phyloP scores from a whole-genome alignment of 495 filamentous ascomycete species.

The Xylaria castorea region DNA sequence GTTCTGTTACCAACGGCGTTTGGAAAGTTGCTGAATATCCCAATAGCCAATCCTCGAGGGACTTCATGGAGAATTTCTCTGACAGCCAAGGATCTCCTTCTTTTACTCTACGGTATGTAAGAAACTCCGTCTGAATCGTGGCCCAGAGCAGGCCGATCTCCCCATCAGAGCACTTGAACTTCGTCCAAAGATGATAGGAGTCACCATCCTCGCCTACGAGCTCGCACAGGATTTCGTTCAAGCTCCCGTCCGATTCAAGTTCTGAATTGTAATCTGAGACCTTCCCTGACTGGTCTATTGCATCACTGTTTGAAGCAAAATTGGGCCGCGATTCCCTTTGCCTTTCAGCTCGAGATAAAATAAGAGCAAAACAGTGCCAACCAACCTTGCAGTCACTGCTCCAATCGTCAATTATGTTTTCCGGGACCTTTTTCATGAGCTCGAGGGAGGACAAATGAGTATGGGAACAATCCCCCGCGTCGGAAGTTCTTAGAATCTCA shows the following conservation, averaged over 20 bases:
- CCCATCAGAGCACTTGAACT: background rate
- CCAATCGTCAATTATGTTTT: background rate
- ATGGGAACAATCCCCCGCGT: background rate
- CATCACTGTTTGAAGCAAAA: background rate
- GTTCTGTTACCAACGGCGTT: background rate
- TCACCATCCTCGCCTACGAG: background rate
- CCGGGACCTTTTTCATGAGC: background rate
- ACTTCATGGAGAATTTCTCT: background rate
- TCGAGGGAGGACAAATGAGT: background rate
- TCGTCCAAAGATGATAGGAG: background rate
- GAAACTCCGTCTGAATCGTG: background rate
- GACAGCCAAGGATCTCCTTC: constrained; percentile 10
- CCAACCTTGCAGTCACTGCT: background rate
- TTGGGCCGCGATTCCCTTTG: background rate
- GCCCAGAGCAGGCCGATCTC: background rate
- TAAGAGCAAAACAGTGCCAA: background rate
- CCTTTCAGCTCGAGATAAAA: background rate
- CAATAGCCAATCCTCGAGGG: background rate
- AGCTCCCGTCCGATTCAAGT: background rate
- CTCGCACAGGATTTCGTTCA: background rate
- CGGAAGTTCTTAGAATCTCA: background rate
- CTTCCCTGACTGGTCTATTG: background rate
- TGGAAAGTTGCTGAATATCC: background rate
- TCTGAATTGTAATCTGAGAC: background rate
- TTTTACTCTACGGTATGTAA: background rate